These are phyloP conservation scores for Neostapfia colusana DNA, from an alignment of 176 grass and related monocot species.

Conservation along the genomic window DNA sequence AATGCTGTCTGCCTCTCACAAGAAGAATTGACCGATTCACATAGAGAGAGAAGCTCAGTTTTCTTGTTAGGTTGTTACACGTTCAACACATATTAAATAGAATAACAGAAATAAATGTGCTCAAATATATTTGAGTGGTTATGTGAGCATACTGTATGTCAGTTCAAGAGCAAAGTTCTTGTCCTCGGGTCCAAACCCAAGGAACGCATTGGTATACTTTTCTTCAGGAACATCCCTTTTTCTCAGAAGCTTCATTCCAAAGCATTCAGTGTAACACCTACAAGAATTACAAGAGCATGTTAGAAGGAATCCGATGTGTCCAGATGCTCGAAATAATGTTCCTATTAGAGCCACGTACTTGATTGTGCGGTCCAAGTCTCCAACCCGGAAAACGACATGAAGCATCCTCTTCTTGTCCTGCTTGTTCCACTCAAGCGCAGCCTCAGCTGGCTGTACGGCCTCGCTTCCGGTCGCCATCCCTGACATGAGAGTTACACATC, in stretches of 20 bases:
- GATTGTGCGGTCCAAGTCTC: slow-evolving; percentile 81
- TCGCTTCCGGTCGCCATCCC: slow-evolving; percentile 55
- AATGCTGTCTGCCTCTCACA: neutral
- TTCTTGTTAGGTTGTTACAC: neutral
- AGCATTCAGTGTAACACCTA: slow-evolving; percentile 93
- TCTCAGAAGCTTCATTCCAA: slow-evolving; percentile 86
- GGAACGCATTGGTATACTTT: slow-evolving; percentile 95
- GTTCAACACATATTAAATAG: neutral
- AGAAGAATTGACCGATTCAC: neutral
- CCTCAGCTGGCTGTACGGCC: neutral
- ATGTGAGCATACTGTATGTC: slow-evolving; percentile 72
- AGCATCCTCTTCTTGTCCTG: slow-evolving; percentile 82
- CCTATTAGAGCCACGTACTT: slow-evolving; percentile 45
- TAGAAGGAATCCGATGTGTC: neutral
- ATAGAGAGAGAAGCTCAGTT: slow-evolving; percentile 12
- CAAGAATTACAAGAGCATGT: slow-evolving; percentile 1
- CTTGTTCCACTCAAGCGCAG: slow-evolving; percentile 67
- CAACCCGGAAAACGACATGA: slow-evolving; percentile 93
- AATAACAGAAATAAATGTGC: neutral
- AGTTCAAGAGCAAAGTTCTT: slow-evolving; percentile 88
- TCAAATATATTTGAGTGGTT: neutral
- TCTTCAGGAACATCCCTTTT: slow-evolving; percentile 92
- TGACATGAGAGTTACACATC: neutral
- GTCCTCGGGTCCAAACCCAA: slow-evolving; percentile 87
- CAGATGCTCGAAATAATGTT: neutral